Conservation (phyloP, 176 grass and related monocot genomes). For the Avena sativa region DNA sequence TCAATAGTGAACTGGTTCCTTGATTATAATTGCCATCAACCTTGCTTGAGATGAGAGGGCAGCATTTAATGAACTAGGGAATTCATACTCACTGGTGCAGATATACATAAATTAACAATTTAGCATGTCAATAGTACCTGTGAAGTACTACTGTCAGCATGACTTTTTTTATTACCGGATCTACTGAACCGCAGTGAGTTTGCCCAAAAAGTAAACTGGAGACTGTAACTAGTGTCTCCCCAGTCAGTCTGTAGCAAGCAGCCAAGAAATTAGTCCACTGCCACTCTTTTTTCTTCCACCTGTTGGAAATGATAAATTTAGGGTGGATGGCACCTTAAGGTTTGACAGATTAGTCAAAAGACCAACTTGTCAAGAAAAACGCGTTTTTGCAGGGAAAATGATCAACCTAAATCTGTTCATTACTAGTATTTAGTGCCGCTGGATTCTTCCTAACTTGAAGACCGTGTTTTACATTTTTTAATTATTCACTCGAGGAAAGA, state of each 20-base stretch:
- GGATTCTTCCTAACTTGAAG: constrained; percentile 18
- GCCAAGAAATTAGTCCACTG: not conserved
- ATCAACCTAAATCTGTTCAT: not conserved
- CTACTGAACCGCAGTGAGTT: not conserved
- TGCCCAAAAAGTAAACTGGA: not conserved
- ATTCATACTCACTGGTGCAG: constrained; percentile 5
- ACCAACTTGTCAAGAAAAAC: not conserved
- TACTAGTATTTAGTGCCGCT: constrained; percentile 8
- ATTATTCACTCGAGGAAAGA: not conserved
- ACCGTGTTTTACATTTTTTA: not conserved
- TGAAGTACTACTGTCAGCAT: not conserved
- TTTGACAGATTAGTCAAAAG: no score
- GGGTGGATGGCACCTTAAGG: not conserved
- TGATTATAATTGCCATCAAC: constrained; percentile 37
- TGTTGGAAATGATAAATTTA: not conserved
- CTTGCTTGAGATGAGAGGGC: constrained; percentile 29
- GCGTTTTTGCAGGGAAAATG: not conserved
- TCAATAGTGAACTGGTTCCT: constrained; percentile 36
- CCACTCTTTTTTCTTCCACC: not conserved
- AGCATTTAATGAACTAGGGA: constrained; percentile 24
- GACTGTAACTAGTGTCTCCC: not conserved
- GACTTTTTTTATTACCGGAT: constrained; percentile 17
- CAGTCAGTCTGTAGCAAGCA: not conserved
- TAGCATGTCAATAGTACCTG: not conserved
- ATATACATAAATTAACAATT: constrained; percentile 9